Evolutionary conservation across 371 early-diverging fungal species (phyloP).

Genomic region (Mortierella sp.): DNA sequence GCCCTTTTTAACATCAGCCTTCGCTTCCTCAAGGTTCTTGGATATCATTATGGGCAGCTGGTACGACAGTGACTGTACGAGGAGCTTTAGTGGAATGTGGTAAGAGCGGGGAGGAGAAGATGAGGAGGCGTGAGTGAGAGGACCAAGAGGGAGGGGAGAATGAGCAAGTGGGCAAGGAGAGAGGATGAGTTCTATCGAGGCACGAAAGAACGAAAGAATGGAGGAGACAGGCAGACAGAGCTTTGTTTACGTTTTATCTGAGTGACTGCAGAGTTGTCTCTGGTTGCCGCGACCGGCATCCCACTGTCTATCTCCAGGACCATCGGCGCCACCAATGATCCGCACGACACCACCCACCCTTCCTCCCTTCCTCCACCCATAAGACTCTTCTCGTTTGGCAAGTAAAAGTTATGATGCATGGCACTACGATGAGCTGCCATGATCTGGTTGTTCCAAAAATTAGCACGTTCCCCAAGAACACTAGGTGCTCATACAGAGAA

Average conservation of each 20-base stretch:
- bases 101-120: not conserved
- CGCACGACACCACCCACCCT: no score
- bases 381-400: not conserved
- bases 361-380: not conserved
- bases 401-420: not conserved
- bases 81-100: no score
- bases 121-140: not conserved
- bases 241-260: not conserved
- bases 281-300: no score
- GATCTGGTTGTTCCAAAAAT: constrained; percentile 25
- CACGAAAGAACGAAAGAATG: not conserved
- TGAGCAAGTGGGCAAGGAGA: not conserved
- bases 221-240: not conserved
- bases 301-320: no score
- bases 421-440: constrained; percentile 5
- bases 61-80: no score
- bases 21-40: constrained; percentile 47
- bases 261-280: no score
- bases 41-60: constrained; percentile 25
- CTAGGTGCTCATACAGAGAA: constrained; percentile 17
- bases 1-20: constrained; percentile 44
- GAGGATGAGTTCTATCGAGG: not conserved
- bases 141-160: not conserved
- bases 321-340: no score
- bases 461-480: constrained; percentile 23